A percentile compares a stretch with the other conserved stretches of the same genome.
phyloP scores from a whole-genome alignment of 1,139 yeast species.

The Magnusiomyces sp. region DNA sequence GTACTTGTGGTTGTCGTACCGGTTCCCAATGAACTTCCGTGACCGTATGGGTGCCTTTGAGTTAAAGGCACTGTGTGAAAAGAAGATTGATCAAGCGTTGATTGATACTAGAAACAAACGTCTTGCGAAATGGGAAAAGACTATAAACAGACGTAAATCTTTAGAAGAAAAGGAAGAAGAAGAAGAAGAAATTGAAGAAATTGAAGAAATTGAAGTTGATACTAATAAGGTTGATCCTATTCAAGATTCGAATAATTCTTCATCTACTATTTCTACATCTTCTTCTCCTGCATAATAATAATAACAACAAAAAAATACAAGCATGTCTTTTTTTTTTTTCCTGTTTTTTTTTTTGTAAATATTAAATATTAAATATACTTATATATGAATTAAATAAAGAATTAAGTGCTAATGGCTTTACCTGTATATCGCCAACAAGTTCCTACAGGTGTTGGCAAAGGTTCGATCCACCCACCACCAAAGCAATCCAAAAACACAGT shows the following conservation, averaged over 20 bases:
- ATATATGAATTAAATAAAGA: too few species aligned
- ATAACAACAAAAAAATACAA: too few species aligned
- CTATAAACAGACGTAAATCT: background rate
- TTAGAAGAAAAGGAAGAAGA: background rate
- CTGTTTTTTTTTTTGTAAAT: too few species aligned
- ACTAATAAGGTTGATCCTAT: too few species aligned
- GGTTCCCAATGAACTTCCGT: constrained; percentile 75
- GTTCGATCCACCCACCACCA: constrained; percentile 11
- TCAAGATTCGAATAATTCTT: too few species aligned
- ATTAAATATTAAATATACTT: too few species aligned
- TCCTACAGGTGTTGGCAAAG: constrained; percentile 7
- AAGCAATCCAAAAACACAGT: constrained; percentile 7
- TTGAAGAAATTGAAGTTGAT: too few species aligned
- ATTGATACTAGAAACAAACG: constrained; percentile 12
- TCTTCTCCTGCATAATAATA: too few species aligned
- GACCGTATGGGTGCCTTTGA: constrained; percentile 71
- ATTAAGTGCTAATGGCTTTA: background rate
- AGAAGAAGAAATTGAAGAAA: background rate
- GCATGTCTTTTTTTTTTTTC: too few species aligned
- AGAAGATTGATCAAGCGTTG: constrained; percentile 21
- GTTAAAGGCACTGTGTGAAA: constrained; percentile 39
- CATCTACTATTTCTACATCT: too few species aligned
- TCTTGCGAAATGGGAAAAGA: constrained; percentile 8
- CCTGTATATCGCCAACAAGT: constrained; percentile 10
- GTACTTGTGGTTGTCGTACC: constrained; percentile 77